phyloP scores from a whole-genome alignment of 371 early-diverging fungal species.

The Apophysomyces trapeziformis region DNA sequence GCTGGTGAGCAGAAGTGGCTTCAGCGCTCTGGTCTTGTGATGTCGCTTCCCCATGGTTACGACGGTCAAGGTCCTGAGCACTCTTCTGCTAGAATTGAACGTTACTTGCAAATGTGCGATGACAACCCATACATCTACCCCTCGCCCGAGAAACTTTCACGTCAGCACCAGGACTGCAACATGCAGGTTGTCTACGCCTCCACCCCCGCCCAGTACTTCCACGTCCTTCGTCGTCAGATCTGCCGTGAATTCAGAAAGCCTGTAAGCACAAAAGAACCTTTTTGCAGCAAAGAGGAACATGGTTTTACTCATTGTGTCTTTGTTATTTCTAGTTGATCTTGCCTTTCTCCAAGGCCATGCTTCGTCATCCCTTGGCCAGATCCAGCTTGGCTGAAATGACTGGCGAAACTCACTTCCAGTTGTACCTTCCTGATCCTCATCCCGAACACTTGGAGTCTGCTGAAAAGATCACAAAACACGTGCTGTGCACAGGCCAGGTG shows the following conservation, averaged over 20 bases:
- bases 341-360: slow-evolving; percentile 90
- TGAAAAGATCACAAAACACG: slow-evolving; percentile 82
- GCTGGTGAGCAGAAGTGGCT: slow-evolving; percentile 98
- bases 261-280: slow-evolving; percentile 20
- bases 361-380: slow-evolving; percentile 92
- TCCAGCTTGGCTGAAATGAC: slow-evolving; percentile 84
- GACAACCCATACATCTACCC: slow-evolving; percentile 92
- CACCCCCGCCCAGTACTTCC: slow-evolving; percentile 97
- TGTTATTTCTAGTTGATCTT: slow-evolving; percentile 65
- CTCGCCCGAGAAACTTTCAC: slow-evolving; percentile 73
- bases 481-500: slow-evolving; percentile 95
- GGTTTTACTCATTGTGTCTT: neutral
- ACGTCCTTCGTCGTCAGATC: slow-evolving; percentile 93
- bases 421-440: slow-evolving; percentile 91
- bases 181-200: slow-evolving; percentile 96
- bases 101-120: slow-evolving; percentile 93
- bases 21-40: slow-evolving; percentile 89
- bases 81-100: slow-evolving; percentile 92
- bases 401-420: slow-evolving; percentile 83
- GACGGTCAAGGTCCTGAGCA: slow-evolving; percentile 99
- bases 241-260: slow-evolving; percentile 98
- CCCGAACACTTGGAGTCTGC: slow-evolving; percentile 75
- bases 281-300: neutral
- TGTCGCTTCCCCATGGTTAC: slow-evolving; percentile 96
- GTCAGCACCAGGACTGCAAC: slow-evolving; percentile 97